Percentiles rank a stretch among this genome's conserved stretches.
Conservation (phyloP, 169 alveolate genomes). For the Theileria sp. region DNA sequence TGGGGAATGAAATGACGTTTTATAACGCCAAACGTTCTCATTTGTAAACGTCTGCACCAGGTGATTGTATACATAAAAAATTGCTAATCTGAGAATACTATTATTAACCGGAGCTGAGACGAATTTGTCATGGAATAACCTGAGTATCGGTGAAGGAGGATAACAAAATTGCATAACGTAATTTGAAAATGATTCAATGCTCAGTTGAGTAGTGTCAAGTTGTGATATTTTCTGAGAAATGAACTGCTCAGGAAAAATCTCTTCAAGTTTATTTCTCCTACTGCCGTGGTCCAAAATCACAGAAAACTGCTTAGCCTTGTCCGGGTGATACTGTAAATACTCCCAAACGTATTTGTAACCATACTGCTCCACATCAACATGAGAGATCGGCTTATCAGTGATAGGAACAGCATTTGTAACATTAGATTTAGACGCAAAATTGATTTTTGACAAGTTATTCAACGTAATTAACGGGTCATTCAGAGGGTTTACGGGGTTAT, state of each 20-base stretch:
- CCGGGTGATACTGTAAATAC: slow-evolving; percentile 45
- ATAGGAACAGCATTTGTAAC: background rate
- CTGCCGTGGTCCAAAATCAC: slow-evolving; percentile 20
- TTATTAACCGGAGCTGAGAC: slow-evolving; percentile 47
- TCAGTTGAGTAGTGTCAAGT: slow-evolving; percentile 57
- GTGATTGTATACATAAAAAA: slow-evolving; percentile 65
- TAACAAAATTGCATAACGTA: slow-evolving; percentile 37
- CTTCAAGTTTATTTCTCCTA: slow-evolving; percentile 46
- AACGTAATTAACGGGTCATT: no score
- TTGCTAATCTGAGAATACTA: slow-evolving; percentile 45
- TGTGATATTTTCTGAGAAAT: slow-evolving; percentile 20
- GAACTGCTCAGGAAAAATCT: slow-evolving; percentile 56
- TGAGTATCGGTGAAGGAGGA: slow-evolving; percentile 67
- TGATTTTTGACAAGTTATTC: no score
- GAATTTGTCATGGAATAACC: slow-evolving; percentile 54
- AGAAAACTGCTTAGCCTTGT: slow-evolving; percentile 15
- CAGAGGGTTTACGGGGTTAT: no score
- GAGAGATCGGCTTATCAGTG: background rate
- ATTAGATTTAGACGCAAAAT: background rate
- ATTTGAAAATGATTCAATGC: slow-evolving; percentile 41
- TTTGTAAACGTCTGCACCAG: slow-evolving; percentile 46
- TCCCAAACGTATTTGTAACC: slow-evolving; percentile 58
- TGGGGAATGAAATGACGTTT: slow-evolving; percentile 27
- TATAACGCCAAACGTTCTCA: slow-evolving; percentile 25
- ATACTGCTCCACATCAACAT: background rate